Base-by-base conservation (phyloP, 1,139 yeast species). In the Protomyces pachydermus region DNA sequence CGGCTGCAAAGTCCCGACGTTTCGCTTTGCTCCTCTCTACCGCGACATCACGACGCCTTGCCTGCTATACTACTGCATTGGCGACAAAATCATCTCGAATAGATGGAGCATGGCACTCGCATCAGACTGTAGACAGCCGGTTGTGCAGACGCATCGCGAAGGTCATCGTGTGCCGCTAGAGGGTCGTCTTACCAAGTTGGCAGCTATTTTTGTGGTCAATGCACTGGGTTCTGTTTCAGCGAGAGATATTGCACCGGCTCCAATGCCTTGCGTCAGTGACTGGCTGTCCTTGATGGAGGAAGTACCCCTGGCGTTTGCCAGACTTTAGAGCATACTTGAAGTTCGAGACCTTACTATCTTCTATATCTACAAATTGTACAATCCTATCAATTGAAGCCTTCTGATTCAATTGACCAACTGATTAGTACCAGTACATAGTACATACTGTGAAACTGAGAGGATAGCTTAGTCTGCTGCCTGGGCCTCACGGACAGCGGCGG, bases 1-100 rank as follows among this genome's bases (percentile, higher is more conserved):
- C 9, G 97, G 96, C 0, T 91, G 89, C 77, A 80, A 81, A 70
- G 76, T 88, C 58, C 81, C 80, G 68, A 84, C 88, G 0, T 76
- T 78, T 14, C 74, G 77, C 50, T 85, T 83, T 68, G 82, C 81
- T 69, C 74, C 76, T 42, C 80, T 74, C 68, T 85, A 84, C 71
- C 74, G 78, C 66, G 57, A 58, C 12, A 76, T 85, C 56, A 74
- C 76, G 6, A 73, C 85, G 1, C 88, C 88, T 4, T 78, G 87
- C 0, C 76, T 93, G 64, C 97, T 58, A 12, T 51, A 52, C 56
- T 58, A 58, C 35, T 58, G 56, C 35, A 18, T 52, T 14, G 62
- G 56, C 34, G 62, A 58, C 53, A 58, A 52, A 35, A 58, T 58
- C 56, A 58, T 58, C 12, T 56, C 62, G 20, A 58, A 52, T 34